Conservation (phyloP, 2,329 filamentous ascomycete genomes). For the Arachnopeziza araneosa region DNA sequence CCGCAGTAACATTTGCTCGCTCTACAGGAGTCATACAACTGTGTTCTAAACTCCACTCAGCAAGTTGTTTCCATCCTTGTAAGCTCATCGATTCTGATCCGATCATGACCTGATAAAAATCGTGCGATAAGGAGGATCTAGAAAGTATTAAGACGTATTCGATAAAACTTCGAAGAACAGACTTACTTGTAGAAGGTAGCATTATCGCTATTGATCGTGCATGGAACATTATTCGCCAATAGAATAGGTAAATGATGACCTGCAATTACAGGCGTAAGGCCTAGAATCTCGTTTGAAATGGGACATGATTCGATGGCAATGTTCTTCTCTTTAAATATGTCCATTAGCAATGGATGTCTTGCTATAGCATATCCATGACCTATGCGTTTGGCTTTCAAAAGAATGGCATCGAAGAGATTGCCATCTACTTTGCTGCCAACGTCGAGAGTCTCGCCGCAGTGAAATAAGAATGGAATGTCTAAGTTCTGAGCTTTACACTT, state of each 20-base stretch:
- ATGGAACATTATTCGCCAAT: conserved; percentile 67
- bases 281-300: conserved; percentile 71
- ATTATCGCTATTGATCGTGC: conserved; percentile 70
- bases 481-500: conserved; percentile 43
- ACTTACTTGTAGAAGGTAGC: conserved; percentile 63
- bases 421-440: conserved; percentile 58
- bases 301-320: conserved; percentile 73
- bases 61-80: conserved; percentile 65
- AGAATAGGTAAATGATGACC: conserved; percentile 64
- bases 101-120: conserved; percentile 72
- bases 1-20: conserved; percentile 31
- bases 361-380: conserved; percentile 68
- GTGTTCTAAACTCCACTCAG: conserved; percentile 57
- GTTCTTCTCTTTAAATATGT: conserved; percentile 55
- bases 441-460: conserved; percentile 71
- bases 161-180: background rate
- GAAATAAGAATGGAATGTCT: conserved; percentile 67
- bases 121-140: conserved; percentile 66
- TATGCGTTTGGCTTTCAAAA: conserved; percentile 62
- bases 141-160: conserved; percentile 3
- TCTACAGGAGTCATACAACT: conserved; percentile 46
- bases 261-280: conserved; percentile 58
- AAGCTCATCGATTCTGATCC: conserved; percentile 62
- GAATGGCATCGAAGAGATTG: conserved; percentile 63
- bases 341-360: conserved; percentile 60